Evolutionary conservation across 352 stramenopile species (phyloP).

Genomic region (Globisporangium nagaii): DNA sequence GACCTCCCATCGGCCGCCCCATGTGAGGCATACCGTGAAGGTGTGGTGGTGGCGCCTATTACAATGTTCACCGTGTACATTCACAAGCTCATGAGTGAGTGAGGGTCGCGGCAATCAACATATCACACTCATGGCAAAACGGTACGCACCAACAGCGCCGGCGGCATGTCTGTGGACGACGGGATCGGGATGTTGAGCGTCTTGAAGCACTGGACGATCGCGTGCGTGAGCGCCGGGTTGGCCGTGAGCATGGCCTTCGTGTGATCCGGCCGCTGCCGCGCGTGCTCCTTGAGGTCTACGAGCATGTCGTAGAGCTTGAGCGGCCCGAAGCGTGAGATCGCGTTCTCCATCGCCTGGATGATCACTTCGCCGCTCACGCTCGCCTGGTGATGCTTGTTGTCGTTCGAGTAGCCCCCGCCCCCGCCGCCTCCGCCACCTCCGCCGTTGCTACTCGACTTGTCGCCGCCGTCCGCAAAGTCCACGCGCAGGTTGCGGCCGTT

Average conservation of each 20-base stretch:
- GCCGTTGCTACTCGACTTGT: constrained; percentile 39
- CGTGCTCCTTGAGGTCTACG: constrained; percentile 71
- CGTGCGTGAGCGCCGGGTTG: constrained; percentile 78
- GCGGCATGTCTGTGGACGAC: constrained; percentile 39
- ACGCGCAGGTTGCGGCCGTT: constrained; percentile 81
- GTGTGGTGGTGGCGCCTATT: not conserved
- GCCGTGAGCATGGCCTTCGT: constrained; percentile 72
- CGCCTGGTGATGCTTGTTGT: constrained; percentile 18
- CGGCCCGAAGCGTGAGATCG: constrained; percentile 58
- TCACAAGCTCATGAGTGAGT: too few species aligned
- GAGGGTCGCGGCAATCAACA: too few species aligned
- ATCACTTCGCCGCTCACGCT: constrained; percentile 70
- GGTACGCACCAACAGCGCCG: constrained; percentile 38
- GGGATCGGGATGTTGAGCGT: constrained; percentile 78
- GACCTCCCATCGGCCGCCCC: constrained; percentile 5
- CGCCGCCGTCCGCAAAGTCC: constrained; percentile 75
- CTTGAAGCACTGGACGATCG: constrained; percentile 84
- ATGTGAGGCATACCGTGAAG: constrained; percentile 8
- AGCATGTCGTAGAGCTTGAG: constrained; percentile 86
- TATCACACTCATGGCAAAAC: too few species aligned
- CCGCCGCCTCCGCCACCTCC: not conserved
- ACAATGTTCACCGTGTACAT: too few species aligned
- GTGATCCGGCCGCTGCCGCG: constrained; percentile 63
- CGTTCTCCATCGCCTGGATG: constrained; percentile 74
- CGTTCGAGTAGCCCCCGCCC: constrained; percentile 9